A percentile compares a stretch with the other conserved stretches of the same genome.
Conservation (phyloP, 139 green algal species). For the Chlorella sp. region DNA sequence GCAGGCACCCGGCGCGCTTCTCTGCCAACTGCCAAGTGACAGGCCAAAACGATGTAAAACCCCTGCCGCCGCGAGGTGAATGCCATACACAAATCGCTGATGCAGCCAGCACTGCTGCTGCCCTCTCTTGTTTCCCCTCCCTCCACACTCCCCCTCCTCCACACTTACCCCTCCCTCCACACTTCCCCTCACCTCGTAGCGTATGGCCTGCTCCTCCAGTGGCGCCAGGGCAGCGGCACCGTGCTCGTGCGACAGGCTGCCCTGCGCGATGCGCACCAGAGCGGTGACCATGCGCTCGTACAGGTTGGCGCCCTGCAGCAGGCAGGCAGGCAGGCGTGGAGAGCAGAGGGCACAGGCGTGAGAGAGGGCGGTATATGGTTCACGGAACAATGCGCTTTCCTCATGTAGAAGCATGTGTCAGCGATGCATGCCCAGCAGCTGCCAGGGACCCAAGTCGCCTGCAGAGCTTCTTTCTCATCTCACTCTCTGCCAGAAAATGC, state of each 20-base stretch:
- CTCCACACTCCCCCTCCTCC: background rate
- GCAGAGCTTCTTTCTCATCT: background rate
- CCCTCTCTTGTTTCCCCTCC: no score
- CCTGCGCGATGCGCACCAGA: slow-evolving; percentile 83
- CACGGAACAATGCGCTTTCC: no score
- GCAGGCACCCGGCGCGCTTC: background rate
- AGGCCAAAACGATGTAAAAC: background rate
- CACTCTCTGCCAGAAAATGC: background rate
- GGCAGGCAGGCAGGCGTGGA: background rate
- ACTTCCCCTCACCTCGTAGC: slow-evolving; percentile 46
- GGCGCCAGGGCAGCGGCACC: slow-evolving; percentile 10
- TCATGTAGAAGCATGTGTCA: no score
- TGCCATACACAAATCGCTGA: background rate
- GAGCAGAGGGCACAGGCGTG: background rate
- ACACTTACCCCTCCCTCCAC: no score
- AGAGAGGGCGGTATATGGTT: no score
- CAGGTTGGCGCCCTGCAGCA: slow-evolving; percentile 76
- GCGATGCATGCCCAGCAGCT: no score
- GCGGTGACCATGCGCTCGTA: slow-evolving; percentile 87
- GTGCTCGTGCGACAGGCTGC: slow-evolving; percentile 24
- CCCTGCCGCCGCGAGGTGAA: background rate
- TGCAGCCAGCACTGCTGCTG: no score
- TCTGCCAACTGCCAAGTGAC: background rate
- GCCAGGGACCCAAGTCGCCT: no score
- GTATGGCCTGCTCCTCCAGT: slow-evolving; percentile 58